Base-by-base conservation (phyloP, 2,329 filamentous ascomycete genomes). In the Lasiodiplodia sp. region DNA sequence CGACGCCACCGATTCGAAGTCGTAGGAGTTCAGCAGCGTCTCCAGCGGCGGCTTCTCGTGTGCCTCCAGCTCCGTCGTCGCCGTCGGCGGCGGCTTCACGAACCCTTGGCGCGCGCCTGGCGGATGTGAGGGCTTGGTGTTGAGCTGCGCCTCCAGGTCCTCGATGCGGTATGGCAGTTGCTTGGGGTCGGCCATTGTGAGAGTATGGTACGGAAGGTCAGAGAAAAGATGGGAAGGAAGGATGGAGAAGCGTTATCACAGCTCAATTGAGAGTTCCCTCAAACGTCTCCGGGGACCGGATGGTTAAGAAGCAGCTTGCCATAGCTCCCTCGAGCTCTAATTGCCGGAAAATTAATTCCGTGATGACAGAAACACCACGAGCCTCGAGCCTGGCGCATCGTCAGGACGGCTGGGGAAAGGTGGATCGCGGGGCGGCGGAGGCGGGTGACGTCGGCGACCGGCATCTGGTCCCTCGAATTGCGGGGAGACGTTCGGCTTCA, bases 1-100 rank as follows among this genome's bases (percentile, higher is more conserved):
- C 28, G 75, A 71, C 6, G 82, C 82, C 10, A 81, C 78, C 4
- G 77, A 72, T 70, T 83, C 80, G 68, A 84, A 83, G 71, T 84
- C 82, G 73, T 85, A 79, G 14, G 81, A 74, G 71, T 82, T 84
- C 72, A 85, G 80, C 69, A 84, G 79, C 63, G 82, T 78, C 69
- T 80, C 77, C 23, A 86, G 75, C 12, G 82, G 79, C 4, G 84
- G 83, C 75, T 83, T 85, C n/a, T 38, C 55, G 69, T 77, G 73
- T 51, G 72, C 70, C 62, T 74, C 71, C 69, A 74, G 74, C 69
- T 76, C 74, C 67, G 71, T 70, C 31, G 75, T 77, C 2, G 70
- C 69, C n/a, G 70, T 71, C 18, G 77, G 76, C 25, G 75, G 73
- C 28, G 75, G 75, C 55, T 76, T 73, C 51, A 72, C 63, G 70